Evolutionary conservation across 1,284 basidiomycete genomes (phyloP).

Genomic region (Ceratobasidium sp.): DNA sequence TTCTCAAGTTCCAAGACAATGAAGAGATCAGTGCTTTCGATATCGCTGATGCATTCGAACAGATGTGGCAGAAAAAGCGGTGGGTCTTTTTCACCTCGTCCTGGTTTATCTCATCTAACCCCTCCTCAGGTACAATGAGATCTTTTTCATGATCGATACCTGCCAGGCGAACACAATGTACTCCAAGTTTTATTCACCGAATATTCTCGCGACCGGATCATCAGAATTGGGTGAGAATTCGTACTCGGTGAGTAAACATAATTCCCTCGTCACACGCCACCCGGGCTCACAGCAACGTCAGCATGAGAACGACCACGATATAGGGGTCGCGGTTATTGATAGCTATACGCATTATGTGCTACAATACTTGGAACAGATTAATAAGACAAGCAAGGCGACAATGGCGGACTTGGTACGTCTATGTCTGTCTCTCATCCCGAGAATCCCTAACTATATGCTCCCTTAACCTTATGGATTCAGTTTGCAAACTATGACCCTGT

Average conservation of each 20-base stretch:
- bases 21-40: constrained; percentile 97
- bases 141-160: constrained; percentile 98
- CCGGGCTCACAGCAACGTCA: constrained; percentile 49
- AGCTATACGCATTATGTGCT: constrained; percentile 92
- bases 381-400: constrained; percentile 83
- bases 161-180: constrained; percentile 98
- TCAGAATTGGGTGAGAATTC: constrained; percentile 89
- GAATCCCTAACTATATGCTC: not conserved
- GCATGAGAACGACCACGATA: constrained; percentile 91
- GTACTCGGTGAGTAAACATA: constrained; percentile 72
- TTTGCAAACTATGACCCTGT: constrained; percentile 79
- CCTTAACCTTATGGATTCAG: constrained; percentile 52
- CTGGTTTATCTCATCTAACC: not conserved
- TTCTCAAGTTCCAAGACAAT: constrained; percentile 98
- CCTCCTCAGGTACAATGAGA: constrained; percentile 82
- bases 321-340: constrained; percentile 96
- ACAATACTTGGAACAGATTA: constrained; percentile 87
- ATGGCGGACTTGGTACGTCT: constrained; percentile 81
- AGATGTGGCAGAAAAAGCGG: constrained; percentile 98
- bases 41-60: constrained; percentile 93
- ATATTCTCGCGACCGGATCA: constrained; percentile 92
- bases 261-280: not conserved
- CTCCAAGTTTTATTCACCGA: constrained; percentile 92
- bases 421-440: not conserved
- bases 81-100: constrained; percentile 50